Evolutionary conservation across 1,284 basidiomycete genomes (phyloP).

Genomic region (Serendipita sp.): DNA sequence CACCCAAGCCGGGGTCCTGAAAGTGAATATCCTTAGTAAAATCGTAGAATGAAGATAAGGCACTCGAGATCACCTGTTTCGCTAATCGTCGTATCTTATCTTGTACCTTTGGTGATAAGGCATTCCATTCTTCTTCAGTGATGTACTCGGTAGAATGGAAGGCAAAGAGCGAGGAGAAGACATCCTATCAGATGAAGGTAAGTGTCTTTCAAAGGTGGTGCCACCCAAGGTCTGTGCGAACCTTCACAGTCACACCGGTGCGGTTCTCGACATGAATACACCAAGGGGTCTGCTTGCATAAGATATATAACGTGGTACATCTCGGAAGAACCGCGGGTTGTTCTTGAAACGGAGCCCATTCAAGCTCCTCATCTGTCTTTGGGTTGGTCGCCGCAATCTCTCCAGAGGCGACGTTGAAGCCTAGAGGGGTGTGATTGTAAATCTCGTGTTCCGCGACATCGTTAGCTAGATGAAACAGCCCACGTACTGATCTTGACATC

Average conservation of each 20-base stretch:
- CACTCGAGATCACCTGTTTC: slow-evolving; percentile 18
- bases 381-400: background rate
- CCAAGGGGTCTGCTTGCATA: background rate
- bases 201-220: background rate
- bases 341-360: slow-evolving; percentile 1
- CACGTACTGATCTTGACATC: background rate
- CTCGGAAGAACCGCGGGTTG: background rate
- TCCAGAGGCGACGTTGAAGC: slow-evolving; percentile 4
- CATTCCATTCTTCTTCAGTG: slow-evolving; percentile 47
- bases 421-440: background rate
- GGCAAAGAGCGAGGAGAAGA: background rate
- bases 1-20: background rate
- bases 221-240: background rate
- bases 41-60: background rate
- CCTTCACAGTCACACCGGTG: background rate
- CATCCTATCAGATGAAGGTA: background rate
- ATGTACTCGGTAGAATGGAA: slow-evolving; percentile 43
- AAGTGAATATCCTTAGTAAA: background rate
- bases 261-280: background rate
- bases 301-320: background rate
- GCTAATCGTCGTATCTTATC: slow-evolving; percentile 48
- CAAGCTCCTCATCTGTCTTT: background rate
- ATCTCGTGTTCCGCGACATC: background rate
- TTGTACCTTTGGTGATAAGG: slow-evolving; percentile 45
- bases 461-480: background rate